phyloP scores from a whole-genome alignment of 345 rosid genomes.

The Rhizophora mangle region DNA sequence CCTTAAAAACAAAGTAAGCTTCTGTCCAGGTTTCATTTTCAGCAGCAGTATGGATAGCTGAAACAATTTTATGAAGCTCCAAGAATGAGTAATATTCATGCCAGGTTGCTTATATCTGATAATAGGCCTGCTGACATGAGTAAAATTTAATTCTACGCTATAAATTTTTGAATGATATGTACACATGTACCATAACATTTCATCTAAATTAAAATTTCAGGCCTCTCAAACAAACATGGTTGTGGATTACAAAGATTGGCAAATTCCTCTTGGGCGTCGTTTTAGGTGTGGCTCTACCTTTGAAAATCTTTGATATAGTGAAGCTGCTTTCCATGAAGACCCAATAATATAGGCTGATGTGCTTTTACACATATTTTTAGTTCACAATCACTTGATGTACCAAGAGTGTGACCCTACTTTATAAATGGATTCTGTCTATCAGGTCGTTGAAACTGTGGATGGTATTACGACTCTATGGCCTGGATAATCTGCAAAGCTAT shows the following conservation, averaged over 20 bases:
- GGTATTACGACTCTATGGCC: constrained; percentile 80
- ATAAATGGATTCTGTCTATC: constrained; percentile 10
- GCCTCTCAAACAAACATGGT: constrained; percentile 79
- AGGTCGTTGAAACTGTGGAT: constrained; percentile 93
- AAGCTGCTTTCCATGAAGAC: constrained; percentile 4
- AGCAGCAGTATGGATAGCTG: too few relatives aligned
- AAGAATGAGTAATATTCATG: neutral
- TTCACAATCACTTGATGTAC: neutral
- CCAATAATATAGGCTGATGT: neutral
- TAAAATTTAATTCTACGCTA: too few relatives aligned
- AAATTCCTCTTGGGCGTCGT: constrained; percentile 91
- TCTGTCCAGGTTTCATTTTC: neutral
- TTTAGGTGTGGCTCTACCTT: constrained; percentile 55
- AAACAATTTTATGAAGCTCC: too few relatives aligned
- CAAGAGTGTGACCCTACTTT: neutral
- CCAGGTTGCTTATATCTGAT: neutral
- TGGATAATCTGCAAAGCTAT: constrained; percentile 58
- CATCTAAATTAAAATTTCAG: constrained; percentile 30
- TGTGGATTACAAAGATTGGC: constrained; percentile 96
- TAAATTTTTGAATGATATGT: too few relatives aligned
- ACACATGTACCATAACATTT: neutral
- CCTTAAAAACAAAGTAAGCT: constrained; percentile 76
- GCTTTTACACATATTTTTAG: neutral
- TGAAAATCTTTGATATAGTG: neutral
- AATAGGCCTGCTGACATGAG: too few relatives aligned